A percentile compares a stretch with the other conserved stretches of the same genome.
Conservation (phyloP, 371 early-diverging fungal species). For the Circinella minor region DNA sequence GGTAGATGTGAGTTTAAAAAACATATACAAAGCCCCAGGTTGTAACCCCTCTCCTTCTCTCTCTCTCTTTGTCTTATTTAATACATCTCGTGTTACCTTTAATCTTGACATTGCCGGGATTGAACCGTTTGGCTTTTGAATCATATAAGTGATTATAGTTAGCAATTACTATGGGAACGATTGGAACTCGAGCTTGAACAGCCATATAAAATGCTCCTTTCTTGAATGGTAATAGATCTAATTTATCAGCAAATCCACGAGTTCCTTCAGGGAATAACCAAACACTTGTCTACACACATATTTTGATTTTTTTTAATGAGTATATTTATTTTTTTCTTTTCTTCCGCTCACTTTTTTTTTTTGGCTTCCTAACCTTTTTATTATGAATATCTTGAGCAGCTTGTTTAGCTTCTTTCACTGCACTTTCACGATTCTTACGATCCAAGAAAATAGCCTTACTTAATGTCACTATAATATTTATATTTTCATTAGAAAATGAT, state of each 20-base stretch:
- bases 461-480: conserved; percentile 61
- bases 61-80: too few relatives aligned
- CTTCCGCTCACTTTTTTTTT: background rate
- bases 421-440: conserved; percentile 80
- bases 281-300: conserved; percentile 63
- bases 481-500: background rate
- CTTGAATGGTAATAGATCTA: conserved; percentile 89
- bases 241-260: conserved; percentile 74
- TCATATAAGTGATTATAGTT: conserved; percentile 80
- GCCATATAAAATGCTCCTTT: conserved; percentile 94
- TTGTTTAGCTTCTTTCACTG: conserved; percentile 79
- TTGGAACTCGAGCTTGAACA: conserved; percentile 82
- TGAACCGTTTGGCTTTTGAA: conserved; percentile 62
- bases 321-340: background rate
- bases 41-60: too few relatives aligned
- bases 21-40: background rate
- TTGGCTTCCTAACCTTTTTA: conserved; percentile 61
- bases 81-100: conserved; percentile 54
- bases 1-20: background rate
- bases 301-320: background rate
- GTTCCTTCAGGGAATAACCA: conserved; percentile 97
- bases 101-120: conserved; percentile 72
- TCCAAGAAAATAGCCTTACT: conserved; percentile 87
- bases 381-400: conserved; percentile 79
- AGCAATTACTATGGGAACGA: conserved; percentile 89